Conservation (phyloP, 2,329 filamentous ascomycete species). For the Lecanoromycetidae sp. region DNA sequence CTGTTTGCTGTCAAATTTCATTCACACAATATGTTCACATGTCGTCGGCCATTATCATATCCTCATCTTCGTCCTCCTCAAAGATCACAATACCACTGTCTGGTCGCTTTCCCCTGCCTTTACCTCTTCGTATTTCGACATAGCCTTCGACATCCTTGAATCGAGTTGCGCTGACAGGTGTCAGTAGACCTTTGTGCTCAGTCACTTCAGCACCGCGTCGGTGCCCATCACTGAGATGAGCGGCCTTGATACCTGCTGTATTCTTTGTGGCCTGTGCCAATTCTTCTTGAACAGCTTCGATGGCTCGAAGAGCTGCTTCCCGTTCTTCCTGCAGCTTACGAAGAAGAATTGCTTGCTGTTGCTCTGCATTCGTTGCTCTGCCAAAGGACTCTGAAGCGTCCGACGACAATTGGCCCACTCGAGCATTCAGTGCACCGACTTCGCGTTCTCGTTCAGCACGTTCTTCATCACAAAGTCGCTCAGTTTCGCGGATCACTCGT, state of each 20-base stretch:
- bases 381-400: slow-evolving; percentile 27
- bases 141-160: slow-evolving; percentile 32
- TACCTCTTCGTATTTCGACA: slow-evolving; percentile 21
- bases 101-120: slow-evolving; percentile 19
- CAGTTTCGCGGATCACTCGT: slow-evolving; percentile 26
- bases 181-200: slow-evolving; percentile 32
- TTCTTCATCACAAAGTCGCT: slow-evolving; percentile 11
- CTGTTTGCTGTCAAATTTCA: no score
- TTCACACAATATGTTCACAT: background rate
- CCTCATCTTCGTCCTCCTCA: slow-evolving; percentile 25
- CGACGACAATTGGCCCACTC: slow-evolving; percentile 30
- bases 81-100: slow-evolving; percentile 32
- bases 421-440: slow-evolving; percentile 27
- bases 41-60: slow-evolving; percentile 17
- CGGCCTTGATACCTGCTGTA: slow-evolving; percentile 20
- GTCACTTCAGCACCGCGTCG: slow-evolving; percentile 25
- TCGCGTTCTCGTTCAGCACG: slow-evolving; percentile 8
- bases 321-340: slow-evolving; percentile 28
- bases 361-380: slow-evolving; percentile 28
- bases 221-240: slow-evolving; percentile 18
- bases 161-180: slow-evolving; percentile 30
- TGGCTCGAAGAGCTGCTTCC: slow-evolving; percentile 27
- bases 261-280: slow-evolving; percentile 24
- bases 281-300: slow-evolving; percentile 29
- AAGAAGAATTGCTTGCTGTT: slow-evolving; percentile 28